Evolutionary conservation across 225 moss, liverwort and hornwort species (phyloP).

Genomic region (Rhytidiadelphus loreus): DNA sequence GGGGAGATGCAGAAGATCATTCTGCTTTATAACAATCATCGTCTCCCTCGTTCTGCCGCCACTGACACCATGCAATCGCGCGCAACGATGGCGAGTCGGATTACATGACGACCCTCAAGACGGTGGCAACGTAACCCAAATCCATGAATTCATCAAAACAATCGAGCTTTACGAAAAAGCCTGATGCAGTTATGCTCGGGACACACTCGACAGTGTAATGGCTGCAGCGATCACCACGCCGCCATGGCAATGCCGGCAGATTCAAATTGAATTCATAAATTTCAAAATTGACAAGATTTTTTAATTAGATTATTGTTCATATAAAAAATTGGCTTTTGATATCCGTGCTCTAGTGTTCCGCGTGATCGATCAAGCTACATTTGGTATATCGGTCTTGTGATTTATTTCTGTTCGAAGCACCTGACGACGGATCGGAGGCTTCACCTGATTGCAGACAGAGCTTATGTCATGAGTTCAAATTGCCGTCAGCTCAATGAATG

Average conservation of each 20-base stretch:
- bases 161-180: background rate
- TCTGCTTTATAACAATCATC: slow-evolving; percentile 11
- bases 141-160: background rate
- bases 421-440: background rate
- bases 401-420: background rate
- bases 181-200: background rate
- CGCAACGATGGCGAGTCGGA: background rate
- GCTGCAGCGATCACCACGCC: background rate
- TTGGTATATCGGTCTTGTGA: background rate
- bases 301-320: background rate
- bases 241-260: background rate
- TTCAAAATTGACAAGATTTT: background rate
- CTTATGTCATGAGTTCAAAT: background rate
- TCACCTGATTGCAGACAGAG: background rate
- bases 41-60: slow-evolving; percentile 20
- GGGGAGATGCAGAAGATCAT: slow-evolving; percentile 19
- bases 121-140: background rate
- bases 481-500: slow-evolving; percentile 17
- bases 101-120: background rate
- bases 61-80: slow-evolving; percentile 3
- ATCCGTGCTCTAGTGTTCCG: background rate
- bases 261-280: background rate
- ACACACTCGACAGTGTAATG: background rate
- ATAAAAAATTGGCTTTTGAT: background rate
- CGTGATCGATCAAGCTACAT: background rate